Evolutionary conservation across 2,329 filamentous ascomycete genomes (phyloP).

Genomic region (Exophiala phaeomuriformis): DNA sequence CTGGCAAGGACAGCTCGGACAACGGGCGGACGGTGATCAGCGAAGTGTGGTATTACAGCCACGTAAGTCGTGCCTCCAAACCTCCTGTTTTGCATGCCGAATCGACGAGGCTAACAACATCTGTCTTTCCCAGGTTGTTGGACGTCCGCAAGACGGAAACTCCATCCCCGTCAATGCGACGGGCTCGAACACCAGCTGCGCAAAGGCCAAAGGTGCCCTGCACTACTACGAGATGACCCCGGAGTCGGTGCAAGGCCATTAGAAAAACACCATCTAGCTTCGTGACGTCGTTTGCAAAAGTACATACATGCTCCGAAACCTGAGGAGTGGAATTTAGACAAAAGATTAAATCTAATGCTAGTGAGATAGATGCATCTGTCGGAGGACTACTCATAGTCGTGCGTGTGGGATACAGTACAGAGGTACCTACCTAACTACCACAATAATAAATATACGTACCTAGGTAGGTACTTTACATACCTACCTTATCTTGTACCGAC

Average conservation of each 20-base stretch:
- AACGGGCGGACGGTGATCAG: constrained; percentile 51
- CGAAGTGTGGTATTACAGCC: constrained; percentile 62
- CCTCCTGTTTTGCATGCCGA: neutral
- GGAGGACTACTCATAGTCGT: too few relatives aligned
- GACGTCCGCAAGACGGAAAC: constrained; percentile 48
- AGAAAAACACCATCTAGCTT: neutral
- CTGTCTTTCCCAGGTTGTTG: constrained; percentile 30
- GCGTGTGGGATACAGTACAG: too few relatives aligned
- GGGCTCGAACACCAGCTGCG: constrained; percentile 23
- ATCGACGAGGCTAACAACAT: neutral
- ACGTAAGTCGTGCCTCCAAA: constrained; percentile 34
- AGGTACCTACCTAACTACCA: too few relatives aligned
- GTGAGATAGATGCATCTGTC: too few relatives aligned
- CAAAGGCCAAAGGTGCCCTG: constrained; percentile 24
- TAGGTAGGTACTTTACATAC: too few relatives aligned
- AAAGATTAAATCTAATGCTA: too few relatives aligned
- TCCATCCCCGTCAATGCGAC: constrained; percentile 35
- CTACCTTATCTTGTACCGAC: too few relatives aligned
- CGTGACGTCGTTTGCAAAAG: neutral
- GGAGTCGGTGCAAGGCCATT: constrained; percentile 11
- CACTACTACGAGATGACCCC: constrained; percentile 24
- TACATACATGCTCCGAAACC: neutral
- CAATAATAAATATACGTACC: too few relatives aligned
- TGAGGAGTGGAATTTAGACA: too few relatives aligned
- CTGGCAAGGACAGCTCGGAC: constrained; percentile 49